phyloP scores from a whole-genome alignment of 164 flowering plant species.

The Umbellularia californica region DNA sequence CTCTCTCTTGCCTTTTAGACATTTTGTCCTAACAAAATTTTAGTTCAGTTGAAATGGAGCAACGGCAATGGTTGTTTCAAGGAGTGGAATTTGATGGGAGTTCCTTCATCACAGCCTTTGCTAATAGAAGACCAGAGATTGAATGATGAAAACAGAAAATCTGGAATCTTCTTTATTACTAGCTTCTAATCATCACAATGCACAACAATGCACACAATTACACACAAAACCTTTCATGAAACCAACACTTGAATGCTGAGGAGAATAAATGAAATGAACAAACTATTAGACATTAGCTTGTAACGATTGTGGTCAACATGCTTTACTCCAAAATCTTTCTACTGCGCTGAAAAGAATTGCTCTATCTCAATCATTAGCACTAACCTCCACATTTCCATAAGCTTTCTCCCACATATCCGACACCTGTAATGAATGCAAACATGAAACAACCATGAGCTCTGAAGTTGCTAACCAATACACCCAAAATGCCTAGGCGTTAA shows the following conservation, averaged over 20 bases:
- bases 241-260: neutral
- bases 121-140: neutral
- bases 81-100: too few species aligned
- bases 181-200: neutral
- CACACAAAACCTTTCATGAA: neutral
- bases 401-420: neutral
- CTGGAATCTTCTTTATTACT: neutral
- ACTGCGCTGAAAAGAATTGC: neutral
- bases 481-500: too few species aligned
- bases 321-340: conserved; percentile 2
- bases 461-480: too few species aligned
- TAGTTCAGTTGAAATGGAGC: too few species aligned
- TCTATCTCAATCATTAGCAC: neutral
- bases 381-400: neutral
- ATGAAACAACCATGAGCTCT: too few species aligned
- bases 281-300: neutral
- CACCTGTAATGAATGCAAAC: neutral
- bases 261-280: conserved; percentile 5
- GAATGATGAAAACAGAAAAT: neutral
- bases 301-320: neutral
- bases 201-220: neutral
- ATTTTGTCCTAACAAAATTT: too few species aligned
- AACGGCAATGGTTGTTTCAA: too few species aligned
- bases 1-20: too few species aligned
- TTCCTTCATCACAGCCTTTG: neutral